These are phyloP conservation scores for Choiromyces venosus DNA, from an alignment of 495 filamentous ascomycete genomes.

Conservation along the genomic window DNA sequence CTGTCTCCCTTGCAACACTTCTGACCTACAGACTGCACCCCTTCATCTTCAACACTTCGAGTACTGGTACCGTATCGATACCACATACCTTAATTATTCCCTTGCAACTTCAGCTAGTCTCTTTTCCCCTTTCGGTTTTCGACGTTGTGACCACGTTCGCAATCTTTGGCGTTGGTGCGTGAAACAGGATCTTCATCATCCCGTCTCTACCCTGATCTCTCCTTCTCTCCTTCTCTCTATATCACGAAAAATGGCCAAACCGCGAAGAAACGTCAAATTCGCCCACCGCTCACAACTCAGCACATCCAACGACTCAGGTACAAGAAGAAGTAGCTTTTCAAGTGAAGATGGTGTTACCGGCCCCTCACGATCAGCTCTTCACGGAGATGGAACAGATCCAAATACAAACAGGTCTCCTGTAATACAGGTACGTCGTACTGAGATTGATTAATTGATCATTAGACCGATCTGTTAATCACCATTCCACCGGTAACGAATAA, in stretches of 20 bases:
- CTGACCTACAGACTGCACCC: neutral
- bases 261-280: slow-evolving; percentile 79
- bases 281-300: slow-evolving; percentile 51
- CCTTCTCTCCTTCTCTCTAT: neutral
- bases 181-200: slow-evolving; percentile 3
- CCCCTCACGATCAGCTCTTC: slow-evolving; percentile 32
- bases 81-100: neutral
- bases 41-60: neutral
- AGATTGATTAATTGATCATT: neutral
- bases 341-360: slow-evolving; percentile 46
- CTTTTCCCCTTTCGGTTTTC: neutral
- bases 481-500: neutral
- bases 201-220: slow-evolving; percentile 1
- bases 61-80: neutral
- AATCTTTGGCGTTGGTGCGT: neutral
- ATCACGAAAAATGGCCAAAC: slow-evolving; percentile 57
- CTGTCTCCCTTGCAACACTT: neutral
- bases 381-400: slow-evolving; percentile 36
- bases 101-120: neutral
- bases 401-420: slow-evolving; percentile 26
- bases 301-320: slow-evolving; percentile 44
- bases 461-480: neutral
- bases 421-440: slow-evolving; percentile 22
- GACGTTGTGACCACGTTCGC: neutral
- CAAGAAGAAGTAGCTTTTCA: slow-evolving; percentile 69